Evolutionary conservation across 495 filamentous ascomycete genomes (phyloP), one percentile per base, ranked within the genome.

Genomic region (Hypoxylon subgilvum): DNA sequence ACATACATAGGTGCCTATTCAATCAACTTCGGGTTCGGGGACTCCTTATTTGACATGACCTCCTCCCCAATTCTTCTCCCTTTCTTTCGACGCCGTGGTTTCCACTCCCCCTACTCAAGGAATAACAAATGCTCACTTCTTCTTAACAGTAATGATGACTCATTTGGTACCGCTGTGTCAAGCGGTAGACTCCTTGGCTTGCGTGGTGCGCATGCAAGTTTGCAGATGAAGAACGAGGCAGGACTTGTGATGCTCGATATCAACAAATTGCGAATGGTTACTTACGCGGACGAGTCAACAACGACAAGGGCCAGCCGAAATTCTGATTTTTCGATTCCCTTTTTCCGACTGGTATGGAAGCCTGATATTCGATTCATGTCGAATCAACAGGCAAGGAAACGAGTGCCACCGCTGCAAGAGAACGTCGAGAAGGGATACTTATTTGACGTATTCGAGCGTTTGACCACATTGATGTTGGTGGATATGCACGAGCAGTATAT

Each of bases 351-450:
- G 0, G 55, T 48, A 0, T 65, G 61, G 61, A 65, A 46, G 19
- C 61, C 61, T 7, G 61, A 65, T 35, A 41, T 65, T n/a, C 61
- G 55, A n/a, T n/a, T n/a, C n/a, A n/a, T n/a, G n/a, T n/a, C n/a
- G n/a, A n/a, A n/a, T n/a, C n/a, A n/a, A n/a, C n/a, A n/a, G 22
- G 30, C 23, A 1, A 9, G 59, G 14, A 52, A 39, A 27, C 3
- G 23, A 8, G 23, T 30, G n/a, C n/a, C n/a, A n/a, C 53, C 53
- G 0, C 61, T 53, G 8, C 25, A 35, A 17, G 23, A 48, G n/a
- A 64, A 58, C 9, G 25, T 50, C 2, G 22, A 64, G 2, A 27
- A 25, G 8, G 23, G 23, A 27, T 4, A 4, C 23, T 27, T n/a
- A n/a, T n/a, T n/a, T n/a, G n/a, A n/a, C n/a, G n/a, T n/a, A n/a